phyloP scores from a whole-genome alignment of 441 rosid genomes.

The Codiaeum variegatum region DNA sequence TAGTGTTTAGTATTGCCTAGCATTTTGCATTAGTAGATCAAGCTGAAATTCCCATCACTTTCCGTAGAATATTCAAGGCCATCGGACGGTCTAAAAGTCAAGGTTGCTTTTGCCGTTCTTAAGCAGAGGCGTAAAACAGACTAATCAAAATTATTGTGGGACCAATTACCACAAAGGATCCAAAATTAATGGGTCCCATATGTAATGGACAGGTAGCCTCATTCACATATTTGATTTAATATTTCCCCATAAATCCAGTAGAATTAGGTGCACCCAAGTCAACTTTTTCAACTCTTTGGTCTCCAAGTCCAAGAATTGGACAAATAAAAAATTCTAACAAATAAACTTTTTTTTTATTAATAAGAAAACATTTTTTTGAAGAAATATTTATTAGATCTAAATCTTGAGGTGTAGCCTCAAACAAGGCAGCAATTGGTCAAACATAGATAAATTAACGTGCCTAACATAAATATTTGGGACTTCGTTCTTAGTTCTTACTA shows the following conservation, averaged over 20 bases:
- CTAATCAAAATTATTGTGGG: not conserved
- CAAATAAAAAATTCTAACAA: not conserved
- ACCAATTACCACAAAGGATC: not conserved
- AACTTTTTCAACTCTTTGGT: not conserved
- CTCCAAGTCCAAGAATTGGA: not conserved
- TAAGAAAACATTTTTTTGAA: not conserved
- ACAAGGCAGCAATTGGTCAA: not conserved
- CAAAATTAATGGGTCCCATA: not conserved
- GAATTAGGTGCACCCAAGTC: not conserved
- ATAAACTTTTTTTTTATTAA: not conserved
- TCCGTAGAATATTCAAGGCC: not conserved
- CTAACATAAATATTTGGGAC: not conserved
- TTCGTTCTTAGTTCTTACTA: not conserved
- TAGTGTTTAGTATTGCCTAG: not conserved
- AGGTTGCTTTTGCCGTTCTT: not conserved
- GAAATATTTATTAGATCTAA: not conserved
- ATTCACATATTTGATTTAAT: not conserved
- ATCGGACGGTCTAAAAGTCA: not conserved
- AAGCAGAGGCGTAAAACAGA: not conserved
- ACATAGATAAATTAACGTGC: not conserved
- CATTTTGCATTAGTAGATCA: not conserved
- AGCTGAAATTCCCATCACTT: not conserved
- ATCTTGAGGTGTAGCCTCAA: not conserved
- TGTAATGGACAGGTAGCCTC: not conserved
- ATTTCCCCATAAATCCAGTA: not conserved